Evolutionary conservation across 1,284 basidiomycete species (phyloP).

Genomic region (Takashimella tepidaria): DNA sequence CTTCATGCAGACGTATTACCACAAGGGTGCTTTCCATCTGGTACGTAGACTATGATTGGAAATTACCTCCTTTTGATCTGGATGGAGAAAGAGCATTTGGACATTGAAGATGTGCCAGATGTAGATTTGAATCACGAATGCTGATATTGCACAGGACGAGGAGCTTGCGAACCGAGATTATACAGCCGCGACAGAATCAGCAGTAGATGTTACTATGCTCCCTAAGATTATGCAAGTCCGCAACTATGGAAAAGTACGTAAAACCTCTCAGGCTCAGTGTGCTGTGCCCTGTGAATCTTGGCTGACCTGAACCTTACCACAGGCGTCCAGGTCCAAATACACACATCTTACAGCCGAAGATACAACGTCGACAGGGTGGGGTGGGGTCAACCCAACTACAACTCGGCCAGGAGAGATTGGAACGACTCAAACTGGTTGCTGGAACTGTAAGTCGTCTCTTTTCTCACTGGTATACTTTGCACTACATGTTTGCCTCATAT

Average conservation of each 20-base stretch:
- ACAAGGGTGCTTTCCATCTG: conserved; percentile 98
- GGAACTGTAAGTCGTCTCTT: conserved; percentile 55
- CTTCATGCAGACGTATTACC: conserved; percentile 98
- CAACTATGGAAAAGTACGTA: conserved; percentile 67
- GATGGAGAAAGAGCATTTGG: not conserved
- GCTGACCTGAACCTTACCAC: too few relatives aligned
- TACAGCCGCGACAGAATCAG: conserved; percentile 79
- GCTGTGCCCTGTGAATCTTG: too few relatives aligned
- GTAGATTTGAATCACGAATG: too few relatives aligned
- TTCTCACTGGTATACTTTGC: not conserved
- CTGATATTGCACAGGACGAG: conserved; percentile 58
- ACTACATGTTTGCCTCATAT: not conserved
- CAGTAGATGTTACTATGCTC: conserved; percentile 75
- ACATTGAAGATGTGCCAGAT: too few relatives aligned
- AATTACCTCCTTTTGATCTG: too few relatives aligned
- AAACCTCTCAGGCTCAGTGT: too few relatives aligned
- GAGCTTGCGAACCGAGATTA: conserved; percentile 86
- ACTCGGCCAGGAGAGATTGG: conserved; percentile 51
- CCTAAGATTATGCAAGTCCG: conserved; percentile 96
- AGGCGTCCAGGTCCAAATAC: conserved; percentile 56
- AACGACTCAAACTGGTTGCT: conserved; percentile 67
- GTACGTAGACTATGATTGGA: too few relatives aligned
- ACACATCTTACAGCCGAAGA: conserved; percentile 94
- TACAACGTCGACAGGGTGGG: conserved; percentile 75
- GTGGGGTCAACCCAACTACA: conserved; percentile 55